Conservation (phyloP, 2,329 filamentous ascomycete genomes). For the Beauveria brongniartii region DNA sequence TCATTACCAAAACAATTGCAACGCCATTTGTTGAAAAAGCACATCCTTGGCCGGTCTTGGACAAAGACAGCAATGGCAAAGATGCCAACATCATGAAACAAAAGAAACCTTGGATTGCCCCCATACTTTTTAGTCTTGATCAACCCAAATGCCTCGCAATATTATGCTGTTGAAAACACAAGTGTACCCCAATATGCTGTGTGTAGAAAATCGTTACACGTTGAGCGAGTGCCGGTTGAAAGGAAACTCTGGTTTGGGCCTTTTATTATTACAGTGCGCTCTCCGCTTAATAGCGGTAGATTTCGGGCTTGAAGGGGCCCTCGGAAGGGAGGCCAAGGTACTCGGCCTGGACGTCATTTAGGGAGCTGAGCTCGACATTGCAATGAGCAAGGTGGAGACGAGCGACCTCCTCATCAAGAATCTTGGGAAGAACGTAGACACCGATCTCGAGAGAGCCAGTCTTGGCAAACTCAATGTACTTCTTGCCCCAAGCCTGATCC, state of each 20-base stretch:
- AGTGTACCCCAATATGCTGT: conserved; percentile 27
- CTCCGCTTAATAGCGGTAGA: conserved; percentile 43
- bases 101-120: conserved; percentile 19
- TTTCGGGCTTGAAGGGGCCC: conserved; percentile 94
- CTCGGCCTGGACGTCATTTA: conserved; percentile 81
- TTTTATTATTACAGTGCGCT: conserved; percentile 21
- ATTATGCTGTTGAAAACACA: conserved; percentile 38
- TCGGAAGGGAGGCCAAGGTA: conserved; percentile 81
- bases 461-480: conserved; percentile 95
- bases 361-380: conserved; percentile 86
- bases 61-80: neutral
- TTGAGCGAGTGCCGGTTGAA: conserved; percentile 29
- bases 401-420: conserved; percentile 97
- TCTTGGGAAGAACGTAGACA: conserved; percentile 97
- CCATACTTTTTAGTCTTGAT: conserved; percentile 17
- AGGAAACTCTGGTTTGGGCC: conserved; percentile 25
- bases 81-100: conserved; percentile 12
- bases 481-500: conserved; percentile 79
- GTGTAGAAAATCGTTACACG: conserved; percentile 27
- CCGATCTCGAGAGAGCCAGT: conserved; percentile 81
- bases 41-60: conserved; percentile 19
- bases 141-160: conserved; percentile 31
- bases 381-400: conserved; percentile 86
- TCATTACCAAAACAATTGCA: conserved; percentile 28
- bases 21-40: conserved; percentile 34